Base-by-base conservation (phyloP, 1,284 basidiomycete species). In the Apiotrichum gracile region DNA sequence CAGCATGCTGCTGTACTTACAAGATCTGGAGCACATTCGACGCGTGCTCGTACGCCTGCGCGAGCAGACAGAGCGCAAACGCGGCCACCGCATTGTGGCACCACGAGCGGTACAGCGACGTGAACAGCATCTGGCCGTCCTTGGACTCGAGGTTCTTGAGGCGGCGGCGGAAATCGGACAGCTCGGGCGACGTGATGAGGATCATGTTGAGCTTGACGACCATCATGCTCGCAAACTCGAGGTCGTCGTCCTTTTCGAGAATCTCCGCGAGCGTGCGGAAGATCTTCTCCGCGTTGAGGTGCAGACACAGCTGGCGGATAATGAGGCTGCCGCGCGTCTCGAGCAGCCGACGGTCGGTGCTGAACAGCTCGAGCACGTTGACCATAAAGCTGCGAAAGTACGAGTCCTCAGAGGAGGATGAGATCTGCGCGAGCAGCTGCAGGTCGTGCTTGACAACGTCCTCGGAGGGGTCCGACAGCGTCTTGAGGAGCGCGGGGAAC, bases 21-120 rank as follows among this genome's bases (percentile, higher is more conserved):
- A 99, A 97, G 60, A 97, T 97, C 54, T 88, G 86, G n/a, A 99
- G 79, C 26, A 99, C 80, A 71, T 94, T 96, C 37, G 91, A 96
- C 1, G 96, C 96, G 74, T 98, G 96, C 70, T 99, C 96, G 67
- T 98, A 99, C 5, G 94, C 93, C 75, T 98, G 96, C 0, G 94
- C 92, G 13, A 98, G 79, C 21, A 99, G 80, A 73, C 96, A 99
- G 4, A 99, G 81, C 1, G 91, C 90, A 68, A 99, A 96, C 0
- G 92, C 91, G 0, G 96, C 88, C 24, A 98, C 92, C 0, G 96
- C 88, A 68, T 97, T 97, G 69, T 98, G 96, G 72, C 92, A 97
- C 94, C 96, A 99, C 37, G 91, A 97, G 34, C 91, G 82, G 70
- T 98, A 98, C 19, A 99, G 77, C 0, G 87, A 88, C 1, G 86